These are phyloP conservation scores for Apophysomyces elegans DNA, from an alignment of 371 early-diverging fungal genomes.

Conservation along the genomic window DNA sequence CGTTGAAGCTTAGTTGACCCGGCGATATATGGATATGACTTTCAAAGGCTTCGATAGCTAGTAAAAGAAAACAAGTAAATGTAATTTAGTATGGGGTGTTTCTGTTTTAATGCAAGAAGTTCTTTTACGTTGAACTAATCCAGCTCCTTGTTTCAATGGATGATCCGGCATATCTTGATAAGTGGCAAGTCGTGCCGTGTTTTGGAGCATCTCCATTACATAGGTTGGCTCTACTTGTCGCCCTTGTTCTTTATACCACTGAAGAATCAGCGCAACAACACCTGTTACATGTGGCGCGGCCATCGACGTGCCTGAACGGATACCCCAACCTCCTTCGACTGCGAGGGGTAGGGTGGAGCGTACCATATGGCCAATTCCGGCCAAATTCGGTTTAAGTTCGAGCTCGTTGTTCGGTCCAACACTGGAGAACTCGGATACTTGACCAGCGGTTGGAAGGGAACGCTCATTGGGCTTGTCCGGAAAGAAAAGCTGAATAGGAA, in stretches of 20 bases:
- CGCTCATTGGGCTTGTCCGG: neutral
- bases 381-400: conserved; percentile 58
- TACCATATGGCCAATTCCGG: conserved; percentile 73
- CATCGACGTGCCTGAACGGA: conserved; percentile 70
- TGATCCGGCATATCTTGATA: conserved; percentile 36
- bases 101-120: neutral
- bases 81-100: neutral
- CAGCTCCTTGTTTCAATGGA: conserved; percentile 72
- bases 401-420: conserved; percentile 49
- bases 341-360: conserved; percentile 65
- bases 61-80: neutral
- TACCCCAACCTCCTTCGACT: conserved; percentile 51
- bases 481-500: conserved; percentile 12
- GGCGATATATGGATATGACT: conserved; percentile 62
- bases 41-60: conserved; percentile 59
- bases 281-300: conserved; percentile 81
- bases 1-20: conserved; percentile 70
- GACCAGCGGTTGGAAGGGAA: conserved; percentile 35
- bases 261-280: conserved; percentile 62
- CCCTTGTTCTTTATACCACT: conserved; percentile 33
- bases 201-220: conserved; percentile 52
- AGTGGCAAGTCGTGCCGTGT: conserved; percentile 46
- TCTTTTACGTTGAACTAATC: conserved; percentile 66
- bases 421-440: conserved; percentile 56
- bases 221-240: conserved; percentile 10